A percentile compares a stretch with the other conserved stretches of the same genome.
Evolutionary conservation across 108 stramenopile species (phyloP).

Genomic region (Pseudonitzschia multistriata): DNA sequence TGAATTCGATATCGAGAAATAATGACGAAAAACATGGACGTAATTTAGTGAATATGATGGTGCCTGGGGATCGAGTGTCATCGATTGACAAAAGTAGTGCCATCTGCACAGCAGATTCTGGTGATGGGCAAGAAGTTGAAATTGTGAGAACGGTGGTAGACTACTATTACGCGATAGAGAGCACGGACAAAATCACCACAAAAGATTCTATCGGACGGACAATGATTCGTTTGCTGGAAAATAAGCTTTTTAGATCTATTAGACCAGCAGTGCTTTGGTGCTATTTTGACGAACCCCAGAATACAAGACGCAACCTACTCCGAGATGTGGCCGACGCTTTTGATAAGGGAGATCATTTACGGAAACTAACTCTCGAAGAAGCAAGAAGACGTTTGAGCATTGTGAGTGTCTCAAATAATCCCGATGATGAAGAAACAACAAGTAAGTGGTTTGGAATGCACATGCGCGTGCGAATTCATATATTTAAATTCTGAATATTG

Average conservation of each 20-base stretch:
- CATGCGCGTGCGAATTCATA: too few relatives aligned
- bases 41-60: constrained; percentile 4
- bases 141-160: constrained; percentile 20
- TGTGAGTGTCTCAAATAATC: constrained; percentile 26
- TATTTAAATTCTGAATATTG: too few relatives aligned
- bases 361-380: constrained; percentile 21
- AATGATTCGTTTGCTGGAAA: constrained; percentile 22
- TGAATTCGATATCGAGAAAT: background rate
- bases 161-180: constrained; percentile 32
- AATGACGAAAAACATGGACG: background rate
- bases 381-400: constrained; percentile 14
- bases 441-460: too few relatives aligned
- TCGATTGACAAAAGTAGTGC: constrained; percentile 20
- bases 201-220: background rate
- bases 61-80: constrained; percentile 23
- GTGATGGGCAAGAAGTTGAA: background rate
- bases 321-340: background rate
- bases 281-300: background rate
- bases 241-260: constrained; percentile 21
- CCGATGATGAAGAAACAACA: constrained; percentile 16
- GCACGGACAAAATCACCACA: constrained; percentile 1
- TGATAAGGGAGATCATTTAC: background rate
- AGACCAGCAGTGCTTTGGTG: constrained; percentile 32
- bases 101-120: constrained; percentile 8
- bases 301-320: constrained; percentile 8